Percentiles rank a stretch among this genome's conserved stretches.
phyloP scores from a whole-genome alignment of 2,329 filamentous ascomycete genomes.

The Neonectria magnoliae region DNA sequence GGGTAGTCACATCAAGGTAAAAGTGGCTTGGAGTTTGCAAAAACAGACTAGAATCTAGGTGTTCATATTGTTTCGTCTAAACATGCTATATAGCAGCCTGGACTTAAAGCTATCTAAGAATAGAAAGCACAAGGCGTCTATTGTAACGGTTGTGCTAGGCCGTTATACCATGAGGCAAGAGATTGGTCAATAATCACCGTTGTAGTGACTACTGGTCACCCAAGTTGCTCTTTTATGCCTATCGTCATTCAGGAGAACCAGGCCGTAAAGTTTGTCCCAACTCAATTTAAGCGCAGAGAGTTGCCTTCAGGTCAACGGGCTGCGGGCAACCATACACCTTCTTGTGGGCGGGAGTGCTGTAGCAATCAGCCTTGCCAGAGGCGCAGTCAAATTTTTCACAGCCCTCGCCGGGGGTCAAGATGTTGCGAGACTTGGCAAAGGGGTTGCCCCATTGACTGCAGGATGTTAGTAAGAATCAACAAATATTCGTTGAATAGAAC shows the following conservation, averaged over 20 bases:
- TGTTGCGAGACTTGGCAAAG: conserved; percentile 50
- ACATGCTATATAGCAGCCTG: neutral
- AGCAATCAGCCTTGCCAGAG: conserved; percentile 49
- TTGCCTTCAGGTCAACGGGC: conserved; percentile 50
- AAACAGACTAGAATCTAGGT: neutral
- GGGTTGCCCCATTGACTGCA: conserved; percentile 52
- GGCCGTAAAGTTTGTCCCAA: neutral
- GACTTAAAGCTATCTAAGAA: neutral
- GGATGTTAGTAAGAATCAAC: neutral
- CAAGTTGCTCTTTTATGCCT: too few species aligned
- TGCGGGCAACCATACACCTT: conserved; percentile 54
- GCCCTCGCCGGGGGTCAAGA: conserved; percentile 48
- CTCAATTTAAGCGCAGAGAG: conserved; percentile 36
- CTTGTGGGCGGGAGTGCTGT: conserved; percentile 51
- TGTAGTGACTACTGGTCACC: neutral
- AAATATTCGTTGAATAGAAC: neutral
- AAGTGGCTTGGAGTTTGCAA: neutral
- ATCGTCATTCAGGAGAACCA: neutral
- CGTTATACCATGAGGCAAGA: neutral
- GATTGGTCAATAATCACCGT: neutral
- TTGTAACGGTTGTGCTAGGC: neutral
- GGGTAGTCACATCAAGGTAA: neutral
- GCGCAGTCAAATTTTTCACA: conserved; percentile 53
- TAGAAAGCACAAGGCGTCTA: neutral
- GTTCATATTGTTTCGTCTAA: neutral